phyloP scores from a whole-genome alignment of 2,329 filamentous ascomycete species.

The Peltaster fructicola region DNA sequence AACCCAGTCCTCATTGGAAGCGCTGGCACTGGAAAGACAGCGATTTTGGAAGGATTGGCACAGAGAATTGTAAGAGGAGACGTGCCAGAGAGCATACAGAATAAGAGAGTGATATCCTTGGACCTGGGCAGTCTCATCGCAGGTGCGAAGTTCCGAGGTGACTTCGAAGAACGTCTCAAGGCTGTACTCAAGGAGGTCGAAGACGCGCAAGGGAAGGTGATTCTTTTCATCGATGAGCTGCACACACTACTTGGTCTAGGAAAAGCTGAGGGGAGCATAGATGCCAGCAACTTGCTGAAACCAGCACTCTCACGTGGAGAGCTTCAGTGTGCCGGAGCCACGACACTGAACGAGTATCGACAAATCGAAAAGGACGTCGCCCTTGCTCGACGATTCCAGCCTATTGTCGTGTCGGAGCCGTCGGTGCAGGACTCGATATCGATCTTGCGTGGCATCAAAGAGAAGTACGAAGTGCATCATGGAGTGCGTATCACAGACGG shows the following conservation, averaged over 20 bases:
- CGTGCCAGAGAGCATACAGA: slow-evolving; percentile 88
- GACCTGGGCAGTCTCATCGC: slow-evolving; percentile 89
- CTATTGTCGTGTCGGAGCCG: slow-evolving; percentile 83
- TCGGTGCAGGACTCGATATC: slow-evolving; percentile 85
- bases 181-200: slow-evolving; percentile 81
- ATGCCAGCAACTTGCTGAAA: slow-evolving; percentile 88
- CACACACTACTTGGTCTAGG: slow-evolving; percentile 83
- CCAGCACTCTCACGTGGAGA: slow-evolving; percentile 85
- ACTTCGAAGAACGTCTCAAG: slow-evolving; percentile 90
- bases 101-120: slow-evolving; percentile 73
- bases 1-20: slow-evolving; percentile 88
- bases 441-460: slow-evolving; percentile 89
- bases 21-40: slow-evolving; percentile 85
- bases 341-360: slow-evolving; percentile 81
- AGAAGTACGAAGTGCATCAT: slow-evolving; percentile 93
- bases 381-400: slow-evolving; percentile 79
- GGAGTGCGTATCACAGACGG: slow-evolving; percentile 88
- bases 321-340: slow-evolving; percentile 87
- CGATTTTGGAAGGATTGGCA: slow-evolving; percentile 77
- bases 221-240: slow-evolving; percentile 88
- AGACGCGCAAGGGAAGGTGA: slow-evolving; percentile 72
- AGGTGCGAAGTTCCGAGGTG: slow-evolving; percentile 84
- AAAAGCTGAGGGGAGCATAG: slow-evolving; percentile 90
- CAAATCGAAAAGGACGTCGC: slow-evolving; percentile 93
- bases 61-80: slow-evolving; percentile 81